phyloP scores from a whole-genome alignment of 768 basidiomycete genomes.

The Harrya chromipes region DNA sequence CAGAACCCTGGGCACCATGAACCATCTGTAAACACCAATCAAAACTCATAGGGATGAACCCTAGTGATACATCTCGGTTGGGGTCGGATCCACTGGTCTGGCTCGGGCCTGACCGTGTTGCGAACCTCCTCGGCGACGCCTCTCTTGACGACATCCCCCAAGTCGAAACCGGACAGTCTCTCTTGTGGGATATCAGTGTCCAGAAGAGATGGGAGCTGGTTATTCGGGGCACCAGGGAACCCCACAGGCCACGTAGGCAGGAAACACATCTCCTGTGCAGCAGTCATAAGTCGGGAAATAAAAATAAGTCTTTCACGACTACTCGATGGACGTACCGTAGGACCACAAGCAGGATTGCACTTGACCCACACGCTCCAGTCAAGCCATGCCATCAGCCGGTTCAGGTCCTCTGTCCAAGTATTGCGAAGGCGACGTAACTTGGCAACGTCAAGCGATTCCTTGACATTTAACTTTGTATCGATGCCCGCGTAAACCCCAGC shows the following conservation, averaged over 20 bases:
- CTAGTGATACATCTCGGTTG: not conserved
- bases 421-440: slow-evolving; percentile 5
- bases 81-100: not conserved
- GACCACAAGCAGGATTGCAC: slow-evolving; percentile 43
- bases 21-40: too few species aligned
- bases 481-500: slow-evolving; percentile 21
- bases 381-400: slow-evolving; percentile 43
- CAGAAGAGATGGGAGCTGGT: too few species aligned
- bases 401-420: slow-evolving; percentile 34
- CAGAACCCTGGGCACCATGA: too few species aligned
- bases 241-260: slow-evolving; percentile 3
- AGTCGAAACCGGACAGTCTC: not conserved
- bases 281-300: not conserved
- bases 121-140: not conserved
- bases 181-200: not conserved
- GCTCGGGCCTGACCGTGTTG: not conserved
- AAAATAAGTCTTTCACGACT: too few species aligned
- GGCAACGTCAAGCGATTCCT: not conserved
- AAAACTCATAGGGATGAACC: not conserved
- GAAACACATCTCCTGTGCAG: slow-evolving; percentile 3
- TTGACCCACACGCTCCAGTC: slow-evolving; percentile 49
- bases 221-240: not conserved
- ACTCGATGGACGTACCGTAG: slow-evolving; percentile 35
- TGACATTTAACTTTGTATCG: not conserved
- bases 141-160: not conserved